Conservation (phyloP, 2,329 filamentous ascomycete genomes). For the Helicocarpus griseus region DNA sequence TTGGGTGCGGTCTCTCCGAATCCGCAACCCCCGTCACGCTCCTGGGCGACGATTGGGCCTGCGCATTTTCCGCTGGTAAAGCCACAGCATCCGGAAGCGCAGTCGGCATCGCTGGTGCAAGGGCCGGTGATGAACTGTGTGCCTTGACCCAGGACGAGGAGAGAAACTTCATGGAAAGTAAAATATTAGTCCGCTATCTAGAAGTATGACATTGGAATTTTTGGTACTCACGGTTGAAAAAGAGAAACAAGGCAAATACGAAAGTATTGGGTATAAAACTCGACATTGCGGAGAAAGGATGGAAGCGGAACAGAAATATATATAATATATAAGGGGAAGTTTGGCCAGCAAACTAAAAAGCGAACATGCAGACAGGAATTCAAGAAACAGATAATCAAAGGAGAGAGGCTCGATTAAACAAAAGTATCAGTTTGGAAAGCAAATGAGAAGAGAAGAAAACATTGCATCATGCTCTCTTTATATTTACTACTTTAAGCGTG, state of each 20-base stretch:
- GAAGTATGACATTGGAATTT: too few species aligned
- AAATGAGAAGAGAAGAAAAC: background rate
- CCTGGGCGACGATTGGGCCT: conserved; percentile 16
- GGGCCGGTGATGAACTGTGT: conserved; percentile 21
- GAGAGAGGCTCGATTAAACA: background rate
- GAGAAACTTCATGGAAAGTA: conserved; percentile 5
- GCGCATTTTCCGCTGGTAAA: conserved; percentile 19
- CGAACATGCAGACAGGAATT: background rate
- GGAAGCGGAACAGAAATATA: background rate
- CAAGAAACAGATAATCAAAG: background rate
- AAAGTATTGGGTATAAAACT: background rate
- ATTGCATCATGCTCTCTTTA: background rate
- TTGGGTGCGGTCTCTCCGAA: conserved; percentile 18
- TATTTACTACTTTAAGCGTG: conserved; percentile 10
- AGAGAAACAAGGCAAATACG: conserved; percentile 3
- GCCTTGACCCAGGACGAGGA: conserved; percentile 11
- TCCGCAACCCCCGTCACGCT: conserved; percentile 19
- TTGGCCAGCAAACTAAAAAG: background rate
- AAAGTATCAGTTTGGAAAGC: background rate
- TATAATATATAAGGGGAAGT: background rate
- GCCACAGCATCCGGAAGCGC: conserved; percentile 20
- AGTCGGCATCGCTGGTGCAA: conserved; percentile 18
- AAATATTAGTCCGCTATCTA: background rate
- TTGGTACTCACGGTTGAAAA: conserved; percentile 6
- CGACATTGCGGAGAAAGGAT: background rate